Evolutionary conservation across 129 eudicot species (phyloP), one percentile per base, ranked within the genome.

Genomic region (Artemisia tridentata): DNA sequence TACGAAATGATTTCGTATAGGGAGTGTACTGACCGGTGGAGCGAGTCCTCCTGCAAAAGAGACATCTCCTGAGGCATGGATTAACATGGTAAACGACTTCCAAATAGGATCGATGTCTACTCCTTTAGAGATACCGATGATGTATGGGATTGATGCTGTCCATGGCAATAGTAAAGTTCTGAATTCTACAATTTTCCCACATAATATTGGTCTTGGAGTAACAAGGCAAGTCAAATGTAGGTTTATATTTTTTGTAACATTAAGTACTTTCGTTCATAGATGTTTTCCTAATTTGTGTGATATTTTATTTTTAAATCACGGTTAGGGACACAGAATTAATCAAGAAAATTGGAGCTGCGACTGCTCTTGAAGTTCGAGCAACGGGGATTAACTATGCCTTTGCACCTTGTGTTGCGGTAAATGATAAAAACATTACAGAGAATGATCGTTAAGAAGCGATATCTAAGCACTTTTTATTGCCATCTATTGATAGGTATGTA

Each of bases 381-480:
- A 87, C 97, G 10, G 97, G 97, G 11, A 90, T 90, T 60, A 82
- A 85, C 19, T 91, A 91, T 82, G 82, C 79, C 25, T 91, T 91
- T 78, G 95, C 97, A 72, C 97, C 97, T 50, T 91, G 97, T 72
- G 85, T 91, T 74, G 97, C 97, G 56, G 97, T 90, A 80, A 83
- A 83, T 80, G n/a, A 20, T 10, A 43, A 14, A 9, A 1, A 31
- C 9, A 10, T 4, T 0, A 18, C 10, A 46, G 12, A 23, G 13
- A 41, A 46, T 46, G 19, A 38, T 59, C 5, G 1, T 10, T 17
- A 13, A 14, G 11, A 20, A 4, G 25, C 9, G 11, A 18, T 3
- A 13, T 54, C 34, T 53, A 18, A 21, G 21, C 70, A 72, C 76
- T 48, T 52, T 31, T 43, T 63, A 13, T 17, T 27, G 34, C 10